Evolutionary conservation across 345 rosid genomes (phyloP), one percentile per base, ranked within the genome.

Genomic region (Eucalyptus dawsonii): DNA sequence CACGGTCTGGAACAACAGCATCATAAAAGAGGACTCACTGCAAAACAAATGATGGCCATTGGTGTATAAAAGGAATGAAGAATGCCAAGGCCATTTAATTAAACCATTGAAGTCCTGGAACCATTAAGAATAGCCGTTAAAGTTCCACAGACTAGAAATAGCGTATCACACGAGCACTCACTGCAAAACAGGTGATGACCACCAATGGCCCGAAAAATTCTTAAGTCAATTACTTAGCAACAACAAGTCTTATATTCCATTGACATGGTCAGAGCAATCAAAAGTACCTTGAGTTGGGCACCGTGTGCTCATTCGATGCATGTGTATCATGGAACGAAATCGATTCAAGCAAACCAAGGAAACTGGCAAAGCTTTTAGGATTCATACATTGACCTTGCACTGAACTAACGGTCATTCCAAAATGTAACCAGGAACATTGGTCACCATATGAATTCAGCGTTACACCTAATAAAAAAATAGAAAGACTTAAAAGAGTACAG

Each of bases 331-430:
- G 96, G 87, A 95, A 95, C 81, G 99, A 97, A 91, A 96, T 93
- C 44, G 99, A 96, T 91, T 95, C 97, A 89, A 96, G 97, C 93
- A 97, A 91, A 89, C 96, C 96, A 89, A 97, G 95, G 92, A 96
- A 94, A 93, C 91, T 94, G 87, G 96, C 90, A 92, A 97, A 97
- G 91, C 93, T 94, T 88, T 96, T 95, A 86, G 94, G 94, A 91
- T 95, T 95, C 83, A 91, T 91, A 90, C 99, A 96, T 94, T 94
- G 96, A 92, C 93, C 96, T 93, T 94, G 92, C 89, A 76, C 91
- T 88, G 95, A 95, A 89, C 91, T 93, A 83, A 62, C 87, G 89
- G 93, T 89, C 93, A 89, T 92, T 88, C 95, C 95, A 92, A 94
- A 92, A 90, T 92, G 90, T 72, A 94, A 91, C 94, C 96, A 96